phyloP scores from a whole-genome alignment of 2,329 filamentous ascomycete species.

The Zasmidium citrigriseum region DNA sequence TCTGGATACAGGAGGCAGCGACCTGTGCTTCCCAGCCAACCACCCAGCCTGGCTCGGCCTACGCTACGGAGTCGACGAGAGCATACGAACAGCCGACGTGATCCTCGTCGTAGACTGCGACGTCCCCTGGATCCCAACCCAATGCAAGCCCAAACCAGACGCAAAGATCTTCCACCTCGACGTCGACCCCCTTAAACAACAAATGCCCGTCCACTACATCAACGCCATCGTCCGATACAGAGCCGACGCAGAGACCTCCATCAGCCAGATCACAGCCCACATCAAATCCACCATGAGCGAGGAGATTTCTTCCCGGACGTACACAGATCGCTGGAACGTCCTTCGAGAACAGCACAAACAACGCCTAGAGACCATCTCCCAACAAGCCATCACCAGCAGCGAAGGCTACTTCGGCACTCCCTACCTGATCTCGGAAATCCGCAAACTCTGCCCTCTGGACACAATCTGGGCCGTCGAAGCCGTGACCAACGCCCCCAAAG shows the following conservation, averaged over 20 bases:
- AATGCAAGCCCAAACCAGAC: constrained; percentile 58
- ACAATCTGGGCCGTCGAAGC: constrained; percentile 78
- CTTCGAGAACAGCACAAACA: constrained; percentile 61
- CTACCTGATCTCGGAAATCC: constrained; percentile 57
- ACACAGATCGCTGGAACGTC: constrained; percentile 50
- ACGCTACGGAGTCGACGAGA: constrained; percentile 71
- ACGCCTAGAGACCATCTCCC: constrained; percentile 62
- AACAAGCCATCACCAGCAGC: constrained; percentile 57
- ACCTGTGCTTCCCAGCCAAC: constrained; percentile 77
- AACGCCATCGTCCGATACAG: constrained; percentile 54
- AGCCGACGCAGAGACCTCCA: constrained; percentile 54
- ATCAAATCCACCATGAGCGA: constrained; percentile 53
- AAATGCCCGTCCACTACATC: constrained; percentile 61
- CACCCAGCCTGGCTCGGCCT: constrained; percentile 64
- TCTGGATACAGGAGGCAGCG: constrained; percentile 73
- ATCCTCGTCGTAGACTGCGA: constrained; percentile 88
- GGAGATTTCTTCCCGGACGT: constrained; percentile 36
- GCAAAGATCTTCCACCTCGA: constrained; percentile 67
- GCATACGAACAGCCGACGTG: constrained; percentile 75
- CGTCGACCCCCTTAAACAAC: constrained; percentile 65
- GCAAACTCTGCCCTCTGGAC: constrained; percentile 59
- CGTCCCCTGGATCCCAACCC: constrained; percentile 89
- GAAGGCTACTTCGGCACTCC: constrained; percentile 65
- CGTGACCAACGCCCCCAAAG: constrained; percentile 68
- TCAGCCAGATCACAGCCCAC: constrained; percentile 68